Conservation (phyloP, 2,329 filamentous ascomycete species). For the Fusarium piperis region DNA sequence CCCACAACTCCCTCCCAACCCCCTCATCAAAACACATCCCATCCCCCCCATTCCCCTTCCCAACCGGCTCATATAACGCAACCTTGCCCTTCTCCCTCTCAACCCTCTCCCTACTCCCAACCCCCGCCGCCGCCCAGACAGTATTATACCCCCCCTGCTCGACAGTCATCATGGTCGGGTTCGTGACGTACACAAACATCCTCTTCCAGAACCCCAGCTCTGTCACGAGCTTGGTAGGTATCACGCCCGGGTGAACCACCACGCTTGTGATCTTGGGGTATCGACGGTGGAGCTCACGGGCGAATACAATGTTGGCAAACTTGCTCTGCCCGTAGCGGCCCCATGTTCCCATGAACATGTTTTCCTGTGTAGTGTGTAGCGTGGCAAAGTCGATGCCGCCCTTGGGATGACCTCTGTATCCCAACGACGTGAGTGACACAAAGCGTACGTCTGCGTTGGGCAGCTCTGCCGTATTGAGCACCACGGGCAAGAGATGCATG, state of each 20-base stretch:
- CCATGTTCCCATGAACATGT: slow-evolving; percentile 49
- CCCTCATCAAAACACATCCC: slow-evolving; percentile 40
- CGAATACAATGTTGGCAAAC: slow-evolving; percentile 59
- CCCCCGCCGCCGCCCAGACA: slow-evolving; percentile 45
- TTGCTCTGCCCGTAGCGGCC: slow-evolving; percentile 62
- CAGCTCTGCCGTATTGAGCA: slow-evolving; percentile 33
- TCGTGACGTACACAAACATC: slow-evolving; percentile 39
- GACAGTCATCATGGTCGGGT: slow-evolving; percentile 35
- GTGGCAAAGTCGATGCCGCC: slow-evolving; percentile 43
- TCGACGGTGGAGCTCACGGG: slow-evolving; percentile 55
- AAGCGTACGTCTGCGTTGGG: slow-evolving; percentile 30
- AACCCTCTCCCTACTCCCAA: slow-evolving; percentile 21
- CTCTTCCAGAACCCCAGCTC: slow-evolving; percentile 37
- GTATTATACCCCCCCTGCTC: slow-evolving; percentile 46
- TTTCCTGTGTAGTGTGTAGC: slow-evolving; percentile 40
- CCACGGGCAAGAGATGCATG: slow-evolving; percentile 46
- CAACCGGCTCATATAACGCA: slow-evolving; percentile 45
- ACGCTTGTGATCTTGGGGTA: slow-evolving; percentile 55
- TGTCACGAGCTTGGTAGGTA: slow-evolving; percentile 43
- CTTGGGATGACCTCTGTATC: slow-evolving; percentile 38
- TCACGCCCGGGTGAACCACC: slow-evolving; percentile 59
- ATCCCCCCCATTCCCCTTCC: slow-evolving; percentile 30
- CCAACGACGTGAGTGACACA: slow-evolving; percentile 43
- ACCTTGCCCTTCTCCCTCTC: slow-evolving; percentile 16
- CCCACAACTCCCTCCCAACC: slow-evolving; percentile 50